Evolutionary conservation across 768 basidiomycete genomes (phyloP), one percentile per base, ranked within the genome.

Genomic region (Zangia roseola): DNA sequence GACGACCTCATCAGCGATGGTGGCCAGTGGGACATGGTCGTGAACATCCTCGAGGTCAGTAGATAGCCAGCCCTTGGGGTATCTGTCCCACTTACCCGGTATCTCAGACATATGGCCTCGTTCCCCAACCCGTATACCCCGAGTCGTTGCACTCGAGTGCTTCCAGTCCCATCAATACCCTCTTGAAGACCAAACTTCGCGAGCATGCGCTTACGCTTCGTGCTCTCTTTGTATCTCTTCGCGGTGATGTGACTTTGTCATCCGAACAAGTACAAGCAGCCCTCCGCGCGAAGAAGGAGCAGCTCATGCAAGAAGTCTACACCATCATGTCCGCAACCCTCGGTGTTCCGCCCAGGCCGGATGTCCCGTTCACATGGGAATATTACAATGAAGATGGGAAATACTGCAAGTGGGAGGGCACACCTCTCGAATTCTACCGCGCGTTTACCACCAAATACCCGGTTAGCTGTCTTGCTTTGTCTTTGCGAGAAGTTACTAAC

Each of bases 11-110:
- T 95, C 63, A 85, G 82, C 58, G 94, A 97, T 62, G 93, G 93
- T 42, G 94, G 94, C 8, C 94, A 95, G 66, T 94, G 88, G 86
- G 94, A 97, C 62, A 97, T 95, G 93, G 83, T 76, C 6, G 78
- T 82, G 39, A 85, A 84, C 63, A 60, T 87, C 17, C 68, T 87
- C 34, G 79, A 80, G 71, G 81, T 81, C 42, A n/a, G 68, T 60
- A 13, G 10, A 17, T 12, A 34, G n/a, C 13, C 4, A 3, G 16
- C 37, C 17, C 16, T 31, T 7, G 31, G 37, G 4, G 14, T 2
- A 10, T 21, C 39, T 33, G n/a, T 73, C 55, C 69, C 76, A 51
- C 60, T 75, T 40, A 0, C 36, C 30, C 20, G 52, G 37, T 36
- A 39, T 33, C 8, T 10, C 50, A 84, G 75, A 86, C 75, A 37